Evolutionary conservation across 768 basidiomycete species (phyloP).

Genomic region (Coprinopsis strossmayeri): DNA sequence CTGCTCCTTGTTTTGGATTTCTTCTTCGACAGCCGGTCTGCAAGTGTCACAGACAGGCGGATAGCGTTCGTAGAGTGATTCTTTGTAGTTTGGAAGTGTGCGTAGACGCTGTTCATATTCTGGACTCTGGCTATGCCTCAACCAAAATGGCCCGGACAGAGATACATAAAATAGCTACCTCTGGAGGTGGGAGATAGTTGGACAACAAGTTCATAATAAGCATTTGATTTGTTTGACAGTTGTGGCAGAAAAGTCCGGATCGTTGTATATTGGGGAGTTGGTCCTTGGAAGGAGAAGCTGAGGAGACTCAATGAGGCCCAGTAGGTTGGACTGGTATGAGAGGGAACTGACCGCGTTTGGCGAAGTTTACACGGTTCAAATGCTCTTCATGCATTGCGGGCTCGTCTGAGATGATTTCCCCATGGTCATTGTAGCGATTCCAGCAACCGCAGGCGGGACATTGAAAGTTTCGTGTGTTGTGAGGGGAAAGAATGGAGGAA

Average conservation of each 20-base stretch:
- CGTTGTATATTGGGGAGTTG: conserved; percentile 58
- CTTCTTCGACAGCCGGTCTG: conserved; percentile 73
- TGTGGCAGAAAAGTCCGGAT: conserved; percentile 71
- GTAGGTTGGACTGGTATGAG: neutral
- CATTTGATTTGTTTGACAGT: conserved; percentile 90
- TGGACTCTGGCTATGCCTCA: conserved; percentile 48
- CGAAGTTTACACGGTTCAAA: conserved; percentile 64
- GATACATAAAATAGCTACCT: conserved; percentile 37
- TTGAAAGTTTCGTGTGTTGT: conserved; percentile 51
- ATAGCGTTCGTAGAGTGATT: conserved; percentile 73
- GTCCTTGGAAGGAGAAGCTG: conserved; percentile 67
- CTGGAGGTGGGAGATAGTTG: conserved; percentile 78
- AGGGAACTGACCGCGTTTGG: conserved; percentile 52
- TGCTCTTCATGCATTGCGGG: conserved; percentile 83
- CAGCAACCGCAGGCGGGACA: conserved; percentile 65
- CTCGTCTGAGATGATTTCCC: conserved; percentile 79
- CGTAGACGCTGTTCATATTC: conserved; percentile 60
- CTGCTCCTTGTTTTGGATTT: conserved; percentile 69
- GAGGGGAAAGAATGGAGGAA: conserved; percentile 32
- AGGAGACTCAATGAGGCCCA: neutral
- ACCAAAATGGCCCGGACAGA: conserved; percentile 2
- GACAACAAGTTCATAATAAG: conserved; percentile 81
- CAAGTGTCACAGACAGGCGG: conserved; percentile 81
- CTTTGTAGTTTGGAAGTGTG: conserved; percentile 63
- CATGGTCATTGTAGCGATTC: conserved; percentile 67